Conservation (phyloP, 1,284 basidiomycete genomes). For the Cutaneotrichosporon sp. region DNA sequence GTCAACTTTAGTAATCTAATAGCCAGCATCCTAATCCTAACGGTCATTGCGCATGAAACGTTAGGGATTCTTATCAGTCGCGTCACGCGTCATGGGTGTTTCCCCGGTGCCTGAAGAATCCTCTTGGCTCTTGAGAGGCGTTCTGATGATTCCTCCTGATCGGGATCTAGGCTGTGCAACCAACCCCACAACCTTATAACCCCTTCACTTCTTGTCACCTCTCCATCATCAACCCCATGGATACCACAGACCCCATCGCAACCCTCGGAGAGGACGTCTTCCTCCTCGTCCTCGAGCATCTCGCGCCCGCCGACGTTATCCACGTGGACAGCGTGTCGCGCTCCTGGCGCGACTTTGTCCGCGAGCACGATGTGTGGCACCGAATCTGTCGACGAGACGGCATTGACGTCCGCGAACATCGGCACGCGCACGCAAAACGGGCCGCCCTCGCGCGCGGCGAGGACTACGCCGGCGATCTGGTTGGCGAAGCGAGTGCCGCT, state of each 20-base stretch:
- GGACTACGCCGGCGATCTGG: conserved; percentile 4
- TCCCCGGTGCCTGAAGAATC: too few species aligned
- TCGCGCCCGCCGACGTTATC: conserved; percentile 27
- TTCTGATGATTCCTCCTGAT: too few species aligned
- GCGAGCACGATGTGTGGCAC: conserved; percentile 28
- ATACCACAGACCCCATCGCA: conserved; percentile 31
- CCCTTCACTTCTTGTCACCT: not conserved
- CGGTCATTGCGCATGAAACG: too few species aligned
- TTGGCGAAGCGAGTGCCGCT: not conserved
- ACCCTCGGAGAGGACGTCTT: conserved; percentile 38
- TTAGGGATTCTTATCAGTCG: too few species aligned
- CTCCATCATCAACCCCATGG: not conserved
- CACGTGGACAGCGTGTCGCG: conserved; percentile 22
- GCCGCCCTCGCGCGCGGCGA: not conserved
- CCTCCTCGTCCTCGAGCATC: conserved; percentile 32
- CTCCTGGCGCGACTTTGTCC: conserved; percentile 30
- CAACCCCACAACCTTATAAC: not conserved
- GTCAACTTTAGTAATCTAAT: too few species aligned
- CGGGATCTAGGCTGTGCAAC: too few species aligned
- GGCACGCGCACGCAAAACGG: not conserved
- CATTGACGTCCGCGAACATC: conserved; percentile 23
- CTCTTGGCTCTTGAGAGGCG: too few species aligned
- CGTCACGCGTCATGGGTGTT: too few species aligned
- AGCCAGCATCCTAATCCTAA: too few species aligned
- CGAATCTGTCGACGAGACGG: conserved; percentile 21